Evolutionary conservation across 768 basidiomycete species (phyloP).

Genomic region (Boletellus ananas): DNA sequence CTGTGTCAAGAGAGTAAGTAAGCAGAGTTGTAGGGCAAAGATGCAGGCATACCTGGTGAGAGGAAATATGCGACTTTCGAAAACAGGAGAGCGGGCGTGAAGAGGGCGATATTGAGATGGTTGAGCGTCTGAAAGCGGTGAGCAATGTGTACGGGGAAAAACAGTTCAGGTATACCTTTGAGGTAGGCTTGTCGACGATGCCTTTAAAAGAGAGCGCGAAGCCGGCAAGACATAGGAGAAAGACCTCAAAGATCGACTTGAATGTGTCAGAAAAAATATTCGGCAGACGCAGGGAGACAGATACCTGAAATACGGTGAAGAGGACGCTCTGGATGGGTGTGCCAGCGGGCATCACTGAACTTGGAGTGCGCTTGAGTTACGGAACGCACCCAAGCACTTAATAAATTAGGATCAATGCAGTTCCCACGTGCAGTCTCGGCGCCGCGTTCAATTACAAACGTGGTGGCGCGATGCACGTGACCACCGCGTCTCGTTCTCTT

Average conservation of each 20-base stretch:
- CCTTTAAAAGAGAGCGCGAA: slow-evolving; percentile 75
- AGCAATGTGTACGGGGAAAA: not conserved
- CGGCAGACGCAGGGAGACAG: too few relatives aligned
- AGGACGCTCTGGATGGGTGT: slow-evolving; percentile 16
- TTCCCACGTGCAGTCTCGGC: too few relatives aligned
- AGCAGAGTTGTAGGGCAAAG: not conserved
- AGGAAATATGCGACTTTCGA: slow-evolving; percentile 94
- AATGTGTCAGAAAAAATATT: not conserved
- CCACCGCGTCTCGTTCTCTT: not conserved
- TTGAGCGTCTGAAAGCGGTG: slow-evolving; percentile 58
- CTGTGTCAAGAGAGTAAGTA: slow-evolving; percentile 30
- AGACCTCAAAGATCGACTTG: slow-evolving; percentile 87
- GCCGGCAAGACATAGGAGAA: slow-evolving; percentile 79
- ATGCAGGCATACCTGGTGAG: slow-evolving; percentile 54
- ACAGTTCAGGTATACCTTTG: slow-evolving; percentile 53
- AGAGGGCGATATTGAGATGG: slow-evolving; percentile 80
- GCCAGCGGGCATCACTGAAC: not conserved
- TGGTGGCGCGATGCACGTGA: slow-evolving; percentile 17
- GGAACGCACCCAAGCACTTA: too few relatives aligned
- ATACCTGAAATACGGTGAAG: slow-evolving; percentile 31
- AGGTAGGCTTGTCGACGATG: slow-evolving; percentile 84
- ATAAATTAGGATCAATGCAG: too few relatives aligned
- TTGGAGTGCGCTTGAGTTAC: too few relatives aligned
- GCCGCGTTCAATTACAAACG: not conserved
- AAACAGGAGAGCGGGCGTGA: slow-evolving; percentile 84